phyloP scores from a whole-genome alignment of 2,329 filamentous ascomycete species.

The Sporothrix variecibatus region DNA sequence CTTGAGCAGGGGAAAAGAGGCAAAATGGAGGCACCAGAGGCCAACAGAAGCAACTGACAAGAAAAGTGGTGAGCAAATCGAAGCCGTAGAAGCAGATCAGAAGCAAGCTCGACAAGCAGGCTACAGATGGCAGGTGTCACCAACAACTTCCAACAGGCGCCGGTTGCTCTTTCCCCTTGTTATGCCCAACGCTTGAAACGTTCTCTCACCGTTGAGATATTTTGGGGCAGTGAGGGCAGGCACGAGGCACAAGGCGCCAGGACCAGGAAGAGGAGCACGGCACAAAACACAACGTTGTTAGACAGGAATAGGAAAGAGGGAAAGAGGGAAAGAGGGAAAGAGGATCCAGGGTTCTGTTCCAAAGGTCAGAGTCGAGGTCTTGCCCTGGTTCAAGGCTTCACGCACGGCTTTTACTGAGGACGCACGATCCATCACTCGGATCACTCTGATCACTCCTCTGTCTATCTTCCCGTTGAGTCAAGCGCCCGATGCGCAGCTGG shows the following conservation, averaged over 20 bases:
- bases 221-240: not conserved
- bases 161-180: not conserved
- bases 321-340: not conserved
- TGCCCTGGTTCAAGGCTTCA: not conserved
- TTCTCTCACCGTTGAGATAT: not conserved
- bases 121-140: not conserved
- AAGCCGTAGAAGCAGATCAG: not conserved
- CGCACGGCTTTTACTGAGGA: not conserved
- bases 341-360: not conserved
- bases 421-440: not conserved
- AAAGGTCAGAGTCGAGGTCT: not conserved
- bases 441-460: not conserved
- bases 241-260: not conserved
- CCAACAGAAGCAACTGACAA: no score
- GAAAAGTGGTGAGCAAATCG: not conserved
- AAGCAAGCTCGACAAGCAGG: not conserved
- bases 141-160: not conserved
- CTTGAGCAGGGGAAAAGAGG: not conserved
- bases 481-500: not conserved
- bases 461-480: not conserved
- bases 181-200: not conserved
- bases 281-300: conserved; percentile 3
- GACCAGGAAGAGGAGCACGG: no score
- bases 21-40: not conserved
- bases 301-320: conserved; percentile 13